Percentiles rank a stretch among this genome's conserved stretches.
These are phyloP conservation scores for Tremella yokohamensis DNA, from an alignment of 768 basidiomycete species.

Conservation along the genomic window DNA sequence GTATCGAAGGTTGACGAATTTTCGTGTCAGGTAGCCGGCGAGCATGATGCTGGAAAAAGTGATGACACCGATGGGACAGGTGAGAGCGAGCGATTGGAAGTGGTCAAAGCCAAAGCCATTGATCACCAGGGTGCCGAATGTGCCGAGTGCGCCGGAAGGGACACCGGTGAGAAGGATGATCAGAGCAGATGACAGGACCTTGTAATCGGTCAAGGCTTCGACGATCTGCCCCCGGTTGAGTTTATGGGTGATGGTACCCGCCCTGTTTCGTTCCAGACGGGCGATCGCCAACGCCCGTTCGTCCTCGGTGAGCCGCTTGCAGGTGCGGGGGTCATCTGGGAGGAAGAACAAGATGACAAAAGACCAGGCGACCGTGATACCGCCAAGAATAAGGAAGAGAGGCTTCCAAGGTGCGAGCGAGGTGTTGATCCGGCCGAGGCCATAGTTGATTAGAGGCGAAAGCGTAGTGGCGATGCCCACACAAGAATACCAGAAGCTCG, in stretches of 20 bases:
- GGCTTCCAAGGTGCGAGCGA: too few relatives aligned
- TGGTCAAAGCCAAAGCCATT: slow-evolving; percentile 5
- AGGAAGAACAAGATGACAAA: too few relatives aligned
- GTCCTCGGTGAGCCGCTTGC: slow-evolving; percentile 19
- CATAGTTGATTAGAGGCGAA: too few relatives aligned
- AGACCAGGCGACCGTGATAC: too few relatives aligned
- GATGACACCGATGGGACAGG: background rate
- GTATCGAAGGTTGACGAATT: background rate
- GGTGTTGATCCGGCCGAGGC: too few relatives aligned
- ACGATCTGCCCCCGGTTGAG: slow-evolving; percentile 22
- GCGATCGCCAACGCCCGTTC: slow-evolving; percentile 27
- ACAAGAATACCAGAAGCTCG: too few relatives aligned
- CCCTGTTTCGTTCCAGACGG: slow-evolving; percentile 22
- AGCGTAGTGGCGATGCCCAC: too few relatives aligned
- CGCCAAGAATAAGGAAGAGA: too few relatives aligned
- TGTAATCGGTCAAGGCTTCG: slow-evolving; percentile 21
- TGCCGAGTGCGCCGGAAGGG: background rate
- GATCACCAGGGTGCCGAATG: background rate
- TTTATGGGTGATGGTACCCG: slow-evolving; percentile 18
- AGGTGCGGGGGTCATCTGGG: too few relatives aligned
- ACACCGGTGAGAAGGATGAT: background rate
- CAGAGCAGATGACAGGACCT: too few relatives aligned
- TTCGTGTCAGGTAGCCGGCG: background rate
- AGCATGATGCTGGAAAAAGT: background rate
- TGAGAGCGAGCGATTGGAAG: slow-evolving; percentile 1